phyloP scores from a whole-genome alignment of 2,329 filamentous ascomycete species.

The Rutstroemia sp. region DNA sequence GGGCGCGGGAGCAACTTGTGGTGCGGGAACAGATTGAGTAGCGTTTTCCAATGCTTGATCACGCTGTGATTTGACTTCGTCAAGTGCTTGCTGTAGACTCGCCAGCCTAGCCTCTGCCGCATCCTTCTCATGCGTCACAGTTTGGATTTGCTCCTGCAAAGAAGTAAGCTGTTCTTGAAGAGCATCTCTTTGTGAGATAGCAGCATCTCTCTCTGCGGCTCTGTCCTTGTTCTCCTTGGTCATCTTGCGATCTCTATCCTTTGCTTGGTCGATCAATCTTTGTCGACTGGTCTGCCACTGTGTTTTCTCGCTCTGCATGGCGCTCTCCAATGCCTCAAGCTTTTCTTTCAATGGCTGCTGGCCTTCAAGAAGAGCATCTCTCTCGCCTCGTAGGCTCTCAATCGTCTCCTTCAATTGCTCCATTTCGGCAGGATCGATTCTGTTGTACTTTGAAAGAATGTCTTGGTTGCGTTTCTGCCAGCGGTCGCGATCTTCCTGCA shows the following conservation, averaged over 20 bases:
- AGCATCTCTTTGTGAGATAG: constrained; percentile 36
- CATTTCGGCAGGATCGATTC: constrained; percentile 87
- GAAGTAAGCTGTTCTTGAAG: constrained; percentile 27
- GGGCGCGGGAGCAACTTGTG: constrained; percentile 31
- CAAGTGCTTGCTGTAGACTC: constrained; percentile 33
- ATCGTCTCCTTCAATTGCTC: constrained; percentile 81
- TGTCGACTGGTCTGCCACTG: constrained; percentile 45
- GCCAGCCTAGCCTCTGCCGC: constrained; percentile 30
- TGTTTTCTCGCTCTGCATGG: constrained; percentile 46
- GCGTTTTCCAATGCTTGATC: constrained; percentile 34
- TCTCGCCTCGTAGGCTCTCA: constrained; percentile 55
- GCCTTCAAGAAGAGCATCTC: constrained; percentile 38
- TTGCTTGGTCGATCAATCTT: constrained; percentile 54
- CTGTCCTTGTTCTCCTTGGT: constrained; percentile 47
- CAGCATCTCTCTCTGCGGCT: constrained; percentile 35
- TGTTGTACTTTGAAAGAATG: constrained; percentile 92
- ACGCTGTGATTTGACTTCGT: constrained; percentile 35
- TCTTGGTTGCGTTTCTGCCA: constrained; percentile 96
- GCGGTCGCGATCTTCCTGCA: constrained; percentile 85
- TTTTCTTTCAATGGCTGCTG: constrained; percentile 43
- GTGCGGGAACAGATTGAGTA: constrained; percentile 18
- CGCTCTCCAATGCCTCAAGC: constrained; percentile 44
- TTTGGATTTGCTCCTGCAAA: constrained; percentile 43
- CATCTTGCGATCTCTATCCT: constrained; percentile 49
- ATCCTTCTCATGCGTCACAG: constrained; percentile 33